These are phyloP conservation scores for Albugo candida DNA, from an alignment of 352 stramenopile genomes.

Conservation along the genomic window DNA sequence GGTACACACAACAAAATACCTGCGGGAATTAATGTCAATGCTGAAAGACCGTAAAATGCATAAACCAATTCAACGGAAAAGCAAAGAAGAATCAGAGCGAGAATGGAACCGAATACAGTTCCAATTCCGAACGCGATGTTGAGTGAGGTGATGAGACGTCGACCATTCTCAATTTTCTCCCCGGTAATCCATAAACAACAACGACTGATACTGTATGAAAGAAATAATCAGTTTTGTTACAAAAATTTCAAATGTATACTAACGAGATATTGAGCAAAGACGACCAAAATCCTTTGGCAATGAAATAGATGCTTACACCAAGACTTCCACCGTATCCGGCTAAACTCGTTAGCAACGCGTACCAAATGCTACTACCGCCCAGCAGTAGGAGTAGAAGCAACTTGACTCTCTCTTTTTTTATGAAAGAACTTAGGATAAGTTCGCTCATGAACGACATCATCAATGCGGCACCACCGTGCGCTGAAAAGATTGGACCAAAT, in stretches of 20 bases:
- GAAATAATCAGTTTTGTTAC: background rate
- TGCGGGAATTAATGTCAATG: constrained; percentile 21
- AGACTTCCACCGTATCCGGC: constrained; percentile 40
- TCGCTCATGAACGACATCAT: constrained; percentile 68
- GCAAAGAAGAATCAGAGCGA: constrained; percentile 26
- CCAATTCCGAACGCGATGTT: constrained; percentile 49
- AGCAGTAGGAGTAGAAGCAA: constrained; percentile 39
- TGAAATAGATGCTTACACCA: constrained; percentile 45
- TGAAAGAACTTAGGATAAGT: constrained; percentile 40
- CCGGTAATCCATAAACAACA: constrained; percentile 48
- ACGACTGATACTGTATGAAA: constrained; percentile 25
- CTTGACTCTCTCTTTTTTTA: constrained; percentile 52
- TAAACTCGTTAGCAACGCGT: constrained; percentile 33
- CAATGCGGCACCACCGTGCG: constrained; percentile 41
- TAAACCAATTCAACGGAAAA: constrained; percentile 27
- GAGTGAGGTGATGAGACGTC: constrained; percentile 53
- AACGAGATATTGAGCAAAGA: constrained; percentile 64
- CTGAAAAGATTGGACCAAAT: constrained; percentile 55
- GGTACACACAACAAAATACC: constrained; percentile 19
- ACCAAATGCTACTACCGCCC: constrained; percentile 37
- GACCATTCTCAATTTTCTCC: constrained; percentile 40
- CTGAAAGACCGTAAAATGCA: constrained; percentile 34
- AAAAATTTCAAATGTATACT: constrained; percentile 3
- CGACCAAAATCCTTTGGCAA: constrained; percentile 53
- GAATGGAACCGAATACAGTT: constrained; percentile 26